A percentile compares a stretch with the other conserved stretches of the same genome.
Evolutionary conservation across 192 early-diverging fungal genomes (phyloP).

Genomic region (Backusella liffmaniae): DNA sequence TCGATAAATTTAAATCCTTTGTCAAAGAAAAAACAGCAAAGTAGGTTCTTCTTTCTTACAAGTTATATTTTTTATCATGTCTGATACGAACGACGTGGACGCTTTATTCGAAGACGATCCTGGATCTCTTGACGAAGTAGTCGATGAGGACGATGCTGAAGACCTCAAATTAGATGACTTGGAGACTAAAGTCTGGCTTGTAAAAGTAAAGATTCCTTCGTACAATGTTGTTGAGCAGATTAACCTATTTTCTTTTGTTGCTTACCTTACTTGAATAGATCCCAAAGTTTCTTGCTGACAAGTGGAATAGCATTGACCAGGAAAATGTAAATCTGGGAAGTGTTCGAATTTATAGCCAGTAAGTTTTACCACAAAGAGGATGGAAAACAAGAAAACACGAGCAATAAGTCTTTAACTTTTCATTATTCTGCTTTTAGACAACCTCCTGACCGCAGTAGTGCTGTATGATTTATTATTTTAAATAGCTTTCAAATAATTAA

Average conservation of each 20-base stretch:
- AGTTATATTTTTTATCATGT: slow-evolving; percentile 4
- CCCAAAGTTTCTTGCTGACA: slow-evolving; percentile 84
- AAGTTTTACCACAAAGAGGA: background rate
- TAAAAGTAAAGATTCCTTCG: slow-evolving; percentile 60
- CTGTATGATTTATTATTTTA: background rate
- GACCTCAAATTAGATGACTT: slow-evolving; percentile 65
- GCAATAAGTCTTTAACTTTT: background rate
- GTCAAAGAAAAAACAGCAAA: background rate
- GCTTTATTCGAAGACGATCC: slow-evolving; percentile 53
- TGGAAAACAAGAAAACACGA: background rate
- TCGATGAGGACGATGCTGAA: slow-evolving; percentile 66
- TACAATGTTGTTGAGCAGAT: background rate
- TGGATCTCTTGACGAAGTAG: slow-evolving; percentile 46
- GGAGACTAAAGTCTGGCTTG: slow-evolving; percentile 85
- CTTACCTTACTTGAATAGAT: slow-evolving; percentile 43
- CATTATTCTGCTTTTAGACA: background rate
- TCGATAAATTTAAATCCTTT: background rate
- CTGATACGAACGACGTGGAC: slow-evolving; percentile 42
- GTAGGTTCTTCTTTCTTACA: background rate
- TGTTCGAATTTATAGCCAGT: slow-evolving; percentile 71
- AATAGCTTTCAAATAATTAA: background rate
- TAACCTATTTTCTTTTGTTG: background rate
- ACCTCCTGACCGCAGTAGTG: slow-evolving; percentile 8
- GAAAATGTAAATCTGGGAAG: slow-evolving; percentile 74
- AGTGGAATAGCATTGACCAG: slow-evolving; percentile 69